Conservation (phyloP, 2,329 filamentous ascomycete genomes). For the Penicillium nordicum region DNA sequence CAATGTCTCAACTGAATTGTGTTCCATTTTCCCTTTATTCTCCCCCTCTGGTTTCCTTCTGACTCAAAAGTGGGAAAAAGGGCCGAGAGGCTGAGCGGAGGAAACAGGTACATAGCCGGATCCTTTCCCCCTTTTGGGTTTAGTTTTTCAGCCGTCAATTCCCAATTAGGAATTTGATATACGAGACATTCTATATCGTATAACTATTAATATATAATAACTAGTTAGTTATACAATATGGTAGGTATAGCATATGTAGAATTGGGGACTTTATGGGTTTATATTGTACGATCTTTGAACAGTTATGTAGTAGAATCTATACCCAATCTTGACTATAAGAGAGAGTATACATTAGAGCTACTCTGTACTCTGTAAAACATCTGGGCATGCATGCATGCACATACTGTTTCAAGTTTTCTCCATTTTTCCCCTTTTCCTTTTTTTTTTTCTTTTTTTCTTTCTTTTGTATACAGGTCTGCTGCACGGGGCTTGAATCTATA, state of each 20-base stretch:
- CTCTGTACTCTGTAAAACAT: no score
- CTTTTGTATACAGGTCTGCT: background rate
- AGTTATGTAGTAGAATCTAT: no score
- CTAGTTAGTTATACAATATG: no score
- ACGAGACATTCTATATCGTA: no score
- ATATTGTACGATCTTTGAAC: no score
- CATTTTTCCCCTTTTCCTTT: background rate
- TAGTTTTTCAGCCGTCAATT: background rate
- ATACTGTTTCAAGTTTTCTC: background rate
- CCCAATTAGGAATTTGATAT: background rate
- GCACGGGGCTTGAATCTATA: background rate
- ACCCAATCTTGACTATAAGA: no score
- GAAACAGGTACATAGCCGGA: background rate
- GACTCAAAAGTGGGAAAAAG: background rate
- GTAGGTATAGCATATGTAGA: no score
- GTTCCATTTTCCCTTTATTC: background rate
- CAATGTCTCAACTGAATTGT: constrained; percentile 55
- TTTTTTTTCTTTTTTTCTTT: background rate
- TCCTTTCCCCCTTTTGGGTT: background rate
- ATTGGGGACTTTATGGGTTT: no score
- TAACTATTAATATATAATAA: no score
- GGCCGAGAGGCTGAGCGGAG: background rate
- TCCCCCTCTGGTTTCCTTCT: background rate
- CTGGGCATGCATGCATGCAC: no score
- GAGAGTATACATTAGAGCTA: no score